These are phyloP conservation scores for Diaporthe velutina DNA, from an alignment of 2,329 filamentous ascomycete genomes.

Conservation along the genomic window DNA sequence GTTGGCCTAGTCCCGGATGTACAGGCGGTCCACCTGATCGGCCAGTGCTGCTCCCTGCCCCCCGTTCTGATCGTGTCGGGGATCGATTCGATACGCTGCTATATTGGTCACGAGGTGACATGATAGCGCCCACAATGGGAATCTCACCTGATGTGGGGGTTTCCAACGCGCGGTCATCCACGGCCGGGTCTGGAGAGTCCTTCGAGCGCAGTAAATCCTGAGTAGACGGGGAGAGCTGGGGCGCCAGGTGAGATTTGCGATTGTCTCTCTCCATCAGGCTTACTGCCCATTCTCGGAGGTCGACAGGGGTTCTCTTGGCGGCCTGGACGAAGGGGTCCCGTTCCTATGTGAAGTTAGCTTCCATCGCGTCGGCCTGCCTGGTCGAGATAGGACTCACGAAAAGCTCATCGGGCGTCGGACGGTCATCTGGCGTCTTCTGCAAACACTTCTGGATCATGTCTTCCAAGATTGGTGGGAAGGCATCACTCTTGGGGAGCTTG, in stretches of 20 bases:
- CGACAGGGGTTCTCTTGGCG: constrained; percentile 94
- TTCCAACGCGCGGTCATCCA: constrained; percentile 61
- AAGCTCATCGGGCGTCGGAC: constrained; percentile 92
- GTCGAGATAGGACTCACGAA: constrained; percentile 73
- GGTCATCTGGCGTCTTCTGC: constrained; percentile 87
- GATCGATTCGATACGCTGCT: constrained; percentile 62
- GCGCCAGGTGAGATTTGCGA: constrained; percentile 91
- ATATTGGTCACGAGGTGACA: constrained; percentile 66
- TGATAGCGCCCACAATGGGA: constrained; percentile 71
- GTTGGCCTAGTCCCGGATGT: constrained; percentile 67
- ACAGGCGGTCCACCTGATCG: constrained; percentile 57
- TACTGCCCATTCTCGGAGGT: constrained; percentile 93
- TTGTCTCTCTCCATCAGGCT: constrained; percentile 95
- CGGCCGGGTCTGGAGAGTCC: constrained; percentile 68
- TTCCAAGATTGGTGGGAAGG: constrained; percentile 93
- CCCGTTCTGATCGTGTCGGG: constrained; percentile 60
- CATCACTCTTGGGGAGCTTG: constrained; percentile 94
- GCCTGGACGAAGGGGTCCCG: constrained; percentile 95
- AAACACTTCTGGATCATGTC: constrained; percentile 98
- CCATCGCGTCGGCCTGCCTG: background rate
- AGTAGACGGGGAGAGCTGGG: constrained; percentile 82
- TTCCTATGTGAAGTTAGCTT: constrained; percentile 68
- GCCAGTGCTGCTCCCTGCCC: constrained; percentile 56
- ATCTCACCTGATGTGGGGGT: constrained; percentile 82
- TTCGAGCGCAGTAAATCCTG: constrained; percentile 78